These are phyloP conservation scores for Furcasterigmium sp. DNA, from an alignment of 2,329 filamentous ascomycete genomes.

Conservation along the genomic window DNA sequence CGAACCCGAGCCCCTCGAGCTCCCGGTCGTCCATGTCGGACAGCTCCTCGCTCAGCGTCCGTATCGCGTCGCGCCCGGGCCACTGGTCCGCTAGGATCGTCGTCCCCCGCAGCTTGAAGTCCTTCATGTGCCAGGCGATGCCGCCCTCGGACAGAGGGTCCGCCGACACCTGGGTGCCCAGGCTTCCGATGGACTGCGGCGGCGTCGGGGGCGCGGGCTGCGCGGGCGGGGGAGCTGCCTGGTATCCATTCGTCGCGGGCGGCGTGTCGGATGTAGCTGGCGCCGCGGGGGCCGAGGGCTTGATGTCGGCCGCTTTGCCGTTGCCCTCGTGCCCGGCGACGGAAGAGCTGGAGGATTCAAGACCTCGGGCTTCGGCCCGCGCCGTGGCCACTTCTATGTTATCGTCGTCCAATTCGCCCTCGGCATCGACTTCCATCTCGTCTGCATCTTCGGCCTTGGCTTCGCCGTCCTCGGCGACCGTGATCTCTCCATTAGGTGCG, in stretches of 20 bases:
- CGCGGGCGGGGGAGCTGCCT: constrained; percentile 22
- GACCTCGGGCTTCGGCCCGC: background rate
- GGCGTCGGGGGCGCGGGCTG: constrained; percentile 56
- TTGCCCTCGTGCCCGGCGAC: constrained; percentile 19
- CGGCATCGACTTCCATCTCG: constrained; percentile 28
- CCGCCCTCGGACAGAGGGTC: constrained; percentile 67
- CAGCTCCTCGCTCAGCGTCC: constrained; percentile 74
- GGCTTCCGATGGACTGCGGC: constrained; percentile 58
- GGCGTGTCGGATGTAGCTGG: constrained; percentile 33
- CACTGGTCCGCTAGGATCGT: constrained; percentile 72
- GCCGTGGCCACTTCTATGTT: constrained; percentile 44
- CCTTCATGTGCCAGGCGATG: constrained; percentile 80
- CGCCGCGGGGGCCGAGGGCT: constrained; percentile 17
- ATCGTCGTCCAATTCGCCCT: constrained; percentile 29
- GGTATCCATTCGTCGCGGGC: constrained; percentile 43
- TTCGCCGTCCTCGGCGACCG: constrained; percentile 25
- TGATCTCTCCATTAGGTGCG: constrained; percentile 41
- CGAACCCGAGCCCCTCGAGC: constrained; percentile 62
- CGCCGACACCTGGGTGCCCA: constrained; percentile 37
- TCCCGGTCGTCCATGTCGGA: constrained; percentile 92
- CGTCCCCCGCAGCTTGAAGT: constrained; percentile 74
- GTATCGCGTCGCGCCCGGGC: constrained; percentile 62
- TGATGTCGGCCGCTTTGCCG: constrained; percentile 13
- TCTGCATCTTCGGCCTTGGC: constrained; percentile 29
- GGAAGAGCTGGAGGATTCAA: constrained; percentile 21